Base-by-base conservation (phyloP, 768 basidiomycete genomes). In the Suillus cothurnatus region DNA sequence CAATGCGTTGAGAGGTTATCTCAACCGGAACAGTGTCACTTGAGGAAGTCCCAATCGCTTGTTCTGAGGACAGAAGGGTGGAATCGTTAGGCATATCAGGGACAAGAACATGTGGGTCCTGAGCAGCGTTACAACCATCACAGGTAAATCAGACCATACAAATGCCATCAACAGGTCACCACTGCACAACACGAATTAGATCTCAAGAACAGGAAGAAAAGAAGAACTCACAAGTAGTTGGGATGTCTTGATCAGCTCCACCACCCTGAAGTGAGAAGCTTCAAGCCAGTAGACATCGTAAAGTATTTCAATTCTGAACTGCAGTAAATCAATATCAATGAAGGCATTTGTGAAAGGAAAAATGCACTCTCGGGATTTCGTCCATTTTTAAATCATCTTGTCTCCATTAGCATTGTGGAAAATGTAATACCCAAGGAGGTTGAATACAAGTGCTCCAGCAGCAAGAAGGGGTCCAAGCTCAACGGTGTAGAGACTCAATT, bases 211-310 rank as follows among this genome's bases (percentile, higher is more conserved):
- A 43, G 43, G 26, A 17, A 26, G 15, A 55, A 17, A 19, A 31
- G 7, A 12, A n/a, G 19, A 36, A 77, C 86, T 63, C 68, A 91
- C 91, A 94, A 73, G 77, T 96, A 96, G 71, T 96, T 95, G 1
- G 97, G 97, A 77, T 99, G 97, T 47, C 93, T 86, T 0, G 92
- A 96, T 59, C n/a, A n/a, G n/a, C n/a, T n/a, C n/a, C n/a, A n/a
- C n/a, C n/a, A n/a, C n/a, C n/a, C n/a, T n/a, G n/a, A n/a, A n/a
- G n/a, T n/a, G n/a, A n/a, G n/a, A n/a, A n/a, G n/a, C n/a, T n/a
- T n/a, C n/a, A n/a, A n/a, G n/a, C n/a, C n/a, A n/a, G n/a, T n/a
- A n/a, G n/a, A n/a, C n/a, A n/a, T 99, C 49, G 86, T 82, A 75
- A 98, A 86, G 72, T 79, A 96, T 67, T 84, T 78, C 23, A 97